phyloP scores from a whole-genome alignment of 495 filamentous ascomycete species.

The Aspergillus incahuasiensis region DNA sequence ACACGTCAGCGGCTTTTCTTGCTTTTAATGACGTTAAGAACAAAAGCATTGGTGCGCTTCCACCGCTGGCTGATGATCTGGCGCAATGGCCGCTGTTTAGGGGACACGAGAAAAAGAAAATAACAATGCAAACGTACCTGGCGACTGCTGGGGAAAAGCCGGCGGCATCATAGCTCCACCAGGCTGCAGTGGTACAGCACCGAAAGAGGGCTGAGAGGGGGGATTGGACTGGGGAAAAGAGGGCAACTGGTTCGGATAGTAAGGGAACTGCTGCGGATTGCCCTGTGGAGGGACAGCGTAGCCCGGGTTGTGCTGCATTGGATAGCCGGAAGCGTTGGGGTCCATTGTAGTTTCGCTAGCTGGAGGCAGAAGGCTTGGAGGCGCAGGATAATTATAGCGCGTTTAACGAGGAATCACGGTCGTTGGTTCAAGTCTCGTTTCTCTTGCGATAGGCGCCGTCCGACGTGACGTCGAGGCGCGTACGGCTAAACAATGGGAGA shows the following conservation, averaged over 20 bases:
- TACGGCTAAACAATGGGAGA: not conserved
- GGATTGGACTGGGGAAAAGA: constrained; percentile 38
- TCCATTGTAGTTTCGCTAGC: constrained; percentile 31
- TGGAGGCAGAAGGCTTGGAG: constrained; percentile 1
- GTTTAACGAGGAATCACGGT: constrained; percentile 5
- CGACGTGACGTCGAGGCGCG: not conserved
- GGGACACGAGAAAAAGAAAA: constrained; percentile 6
- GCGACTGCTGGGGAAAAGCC: constrained; percentile 36
- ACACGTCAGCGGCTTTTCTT: constrained; percentile 18
- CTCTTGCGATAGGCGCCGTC: not conserved
- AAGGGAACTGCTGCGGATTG: constrained; percentile 34
- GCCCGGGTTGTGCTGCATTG: constrained; percentile 27
- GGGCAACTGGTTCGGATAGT: constrained; percentile 38
- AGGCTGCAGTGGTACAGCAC: constrained; percentile 38
- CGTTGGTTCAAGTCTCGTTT: not conserved
- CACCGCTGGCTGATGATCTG: not conserved
- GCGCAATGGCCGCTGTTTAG: not conserved
- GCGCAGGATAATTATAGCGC: constrained; percentile 5
- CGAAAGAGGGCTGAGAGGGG: constrained; percentile 34
- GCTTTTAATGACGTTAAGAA: constrained; percentile 3
- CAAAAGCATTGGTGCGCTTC: not conserved
- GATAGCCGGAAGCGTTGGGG: constrained; percentile 39
- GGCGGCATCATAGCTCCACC: constrained; percentile 44
- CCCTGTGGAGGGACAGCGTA: constrained; percentile 39
- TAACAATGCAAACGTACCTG: constrained; percentile 29